Evolutionary conservation across 495 filamentous ascomycete species (phyloP).

Genomic region (Copromyces sp.): DNA sequence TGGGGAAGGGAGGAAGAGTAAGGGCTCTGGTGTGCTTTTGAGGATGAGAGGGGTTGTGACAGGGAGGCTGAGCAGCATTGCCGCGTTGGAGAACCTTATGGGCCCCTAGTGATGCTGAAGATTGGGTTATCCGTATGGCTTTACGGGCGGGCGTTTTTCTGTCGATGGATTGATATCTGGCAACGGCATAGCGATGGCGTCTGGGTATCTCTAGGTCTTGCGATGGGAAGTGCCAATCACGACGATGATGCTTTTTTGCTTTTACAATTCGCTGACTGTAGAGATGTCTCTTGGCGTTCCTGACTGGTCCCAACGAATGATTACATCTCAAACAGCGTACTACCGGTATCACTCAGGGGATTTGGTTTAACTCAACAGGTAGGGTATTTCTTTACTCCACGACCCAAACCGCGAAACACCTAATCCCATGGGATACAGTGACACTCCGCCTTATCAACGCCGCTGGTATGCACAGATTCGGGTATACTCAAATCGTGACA

Average conservation of each 20-base stretch:
- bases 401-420: too few species aligned
- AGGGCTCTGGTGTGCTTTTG: constrained; percentile 55
- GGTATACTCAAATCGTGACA: too few species aligned
- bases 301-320: not conserved
- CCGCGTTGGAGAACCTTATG: not conserved
- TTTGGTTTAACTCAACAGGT: too few species aligned
- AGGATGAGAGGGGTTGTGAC: constrained; percentile 52
- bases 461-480: too few species aligned
- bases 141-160: not conserved
- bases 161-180: not conserved
- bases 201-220: not conserved
- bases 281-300: not conserved
- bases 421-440: too few species aligned
- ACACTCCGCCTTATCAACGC: too few species aligned
- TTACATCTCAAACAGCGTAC: too few species aligned
- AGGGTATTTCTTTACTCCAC: too few species aligned
- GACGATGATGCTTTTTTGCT: not conserved
- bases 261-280: not conserved
- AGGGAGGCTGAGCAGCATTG: constrained; percentile 5
- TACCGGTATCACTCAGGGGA: too few species aligned
- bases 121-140: not conserved
- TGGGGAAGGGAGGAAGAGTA: constrained; percentile 50
- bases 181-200: not conserved
- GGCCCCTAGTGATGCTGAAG: not conserved
- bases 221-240: not conserved